Evolutionary conservation across 805 yeast species (phyloP).

Genomic region (Yamadazyma scolyti): DNA sequence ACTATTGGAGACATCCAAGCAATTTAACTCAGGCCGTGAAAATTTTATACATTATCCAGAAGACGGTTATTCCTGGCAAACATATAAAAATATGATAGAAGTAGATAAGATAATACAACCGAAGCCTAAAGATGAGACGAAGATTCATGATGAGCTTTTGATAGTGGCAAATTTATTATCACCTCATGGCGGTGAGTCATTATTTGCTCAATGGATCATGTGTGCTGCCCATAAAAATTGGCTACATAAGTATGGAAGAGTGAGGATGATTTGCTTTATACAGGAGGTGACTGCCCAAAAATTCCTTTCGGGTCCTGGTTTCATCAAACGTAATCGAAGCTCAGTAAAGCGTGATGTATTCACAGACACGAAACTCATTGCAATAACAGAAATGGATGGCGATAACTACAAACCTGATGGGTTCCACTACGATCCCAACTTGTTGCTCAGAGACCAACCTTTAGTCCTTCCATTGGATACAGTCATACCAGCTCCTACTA

Average conservation of each 20-base stretch:
- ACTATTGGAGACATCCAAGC: conserved; percentile 17
- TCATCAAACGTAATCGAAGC: conserved; percentile 53
- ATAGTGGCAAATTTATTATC: conserved; percentile 58
- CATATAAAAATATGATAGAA: conserved; percentile 49
- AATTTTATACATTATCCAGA: conserved; percentile 23
- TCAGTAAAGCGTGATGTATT: conserved; percentile 63
- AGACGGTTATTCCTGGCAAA: conserved; percentile 69
- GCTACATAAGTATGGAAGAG: conserved; percentile 68
- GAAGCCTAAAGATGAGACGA: conserved; percentile 22
- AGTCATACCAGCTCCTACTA: conserved; percentile 25
- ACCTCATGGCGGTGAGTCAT: conserved; percentile 54
- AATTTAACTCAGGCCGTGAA: no score
- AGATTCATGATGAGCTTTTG: conserved; percentile 52
- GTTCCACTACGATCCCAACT: conserved; percentile 31
- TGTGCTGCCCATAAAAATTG: conserved; percentile 70
- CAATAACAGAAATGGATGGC: conserved; percentile 29
- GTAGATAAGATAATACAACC: conserved; percentile 40
- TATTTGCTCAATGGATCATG: conserved; percentile 69
- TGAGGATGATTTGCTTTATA: conserved; percentile 69
- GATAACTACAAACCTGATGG: conserved; percentile 25
- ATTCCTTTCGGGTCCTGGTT: conserved; percentile 54
- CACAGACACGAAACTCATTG: conserved; percentile 56
- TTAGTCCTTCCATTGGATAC: conserved; percentile 23
- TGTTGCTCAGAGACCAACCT: conserved; percentile 35
- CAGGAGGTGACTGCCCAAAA: conserved; percentile 50